Base-by-base conservation (phyloP, 129 eudicot species). In the Lactuca saligna region DNA sequence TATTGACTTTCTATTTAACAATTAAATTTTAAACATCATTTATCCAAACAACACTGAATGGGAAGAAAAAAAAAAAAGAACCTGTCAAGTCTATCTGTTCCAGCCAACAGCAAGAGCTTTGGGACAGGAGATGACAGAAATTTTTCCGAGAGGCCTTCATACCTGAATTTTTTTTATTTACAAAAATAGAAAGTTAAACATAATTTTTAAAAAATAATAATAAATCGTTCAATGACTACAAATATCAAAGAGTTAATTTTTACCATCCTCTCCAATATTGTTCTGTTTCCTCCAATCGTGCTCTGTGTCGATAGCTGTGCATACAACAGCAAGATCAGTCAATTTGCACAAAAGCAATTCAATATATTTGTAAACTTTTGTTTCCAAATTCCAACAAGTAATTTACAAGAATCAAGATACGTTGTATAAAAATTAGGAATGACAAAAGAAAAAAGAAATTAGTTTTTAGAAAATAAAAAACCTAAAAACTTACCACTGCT, bases 231-330 rank as follows among this genome's bases (percentile, higher is more conserved):
- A 9, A 66, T 42, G 15, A 64, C 15, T 32, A 42, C 17, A 46
- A 20, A 72, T 16, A 56, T 66, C 12, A 11, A 58, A 15, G 66
- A 64, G 17, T 20, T 12, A 33, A 63, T 33, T 17, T 78, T 63
- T 91, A 93, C 98, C 98, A 93, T 83, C 95, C 97, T 85, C 82
- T 83, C 98, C 98, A 93, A 71, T 84, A 83, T 55, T 85, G 97
- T 71, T 93, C 98, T 55, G 97, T 89, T 85, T 89, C 89, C 83
- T 78, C 89, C 75, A 93, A 78, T 38, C 73, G 86, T 39, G 97
- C 95, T 74, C 95, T 81, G 79, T 86, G 89, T 44, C 82, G 48
- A 35, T 89, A 93, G 80, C 98, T 93, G 80, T 70, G 78, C 78
- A 80, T 38, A 63, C 71, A 78, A 55, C 64, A 83, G 33, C 57